Conservation (phyloP, 768 basidiomycete species). For the Paxillus ammoniavirescens region DNA sequence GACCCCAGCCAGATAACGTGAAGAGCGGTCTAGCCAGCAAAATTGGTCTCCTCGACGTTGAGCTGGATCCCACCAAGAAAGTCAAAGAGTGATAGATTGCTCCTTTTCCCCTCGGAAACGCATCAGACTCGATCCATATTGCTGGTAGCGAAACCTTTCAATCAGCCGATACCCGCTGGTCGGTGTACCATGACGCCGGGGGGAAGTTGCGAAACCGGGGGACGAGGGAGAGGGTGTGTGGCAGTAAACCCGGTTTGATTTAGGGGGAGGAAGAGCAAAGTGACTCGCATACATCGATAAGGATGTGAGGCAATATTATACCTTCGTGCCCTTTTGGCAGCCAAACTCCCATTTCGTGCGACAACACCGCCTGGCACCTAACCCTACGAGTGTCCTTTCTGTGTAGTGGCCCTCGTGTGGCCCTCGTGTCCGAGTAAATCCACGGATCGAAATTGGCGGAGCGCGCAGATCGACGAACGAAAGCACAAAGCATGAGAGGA, state of each 20-base stretch:
- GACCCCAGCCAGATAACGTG: too few species aligned
- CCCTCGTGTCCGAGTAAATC: neutral
- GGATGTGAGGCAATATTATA: neutral
- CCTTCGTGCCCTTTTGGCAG: neutral
- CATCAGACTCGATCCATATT: too few species aligned
- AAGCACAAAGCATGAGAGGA: neutral
- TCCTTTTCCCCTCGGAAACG: too few species aligned
- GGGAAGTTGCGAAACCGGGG: too few species aligned
- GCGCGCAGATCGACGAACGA: neutral
- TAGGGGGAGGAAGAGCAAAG: neutral
- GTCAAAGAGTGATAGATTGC: too few species aligned
- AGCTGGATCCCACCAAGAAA: too few species aligned
- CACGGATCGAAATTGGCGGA: neutral
- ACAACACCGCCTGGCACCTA: neutral
- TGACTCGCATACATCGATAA: neutral
- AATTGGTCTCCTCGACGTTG: too few species aligned
- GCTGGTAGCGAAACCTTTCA: too few species aligned
- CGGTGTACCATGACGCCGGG: too few species aligned
- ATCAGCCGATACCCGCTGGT: too few species aligned
- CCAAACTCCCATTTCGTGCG: neutral
- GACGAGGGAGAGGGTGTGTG: neutral
- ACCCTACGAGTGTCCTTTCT: neutral
- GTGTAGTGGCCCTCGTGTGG: neutral
- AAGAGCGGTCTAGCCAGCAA: too few species aligned
- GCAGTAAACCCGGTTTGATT: neutral